Percentiles rank a stretch among this genome's conserved stretches.
Evolutionary conservation across 352 stramenopile genomes (phyloP).

Genomic region (Globisporangium irregulare): DNA sequence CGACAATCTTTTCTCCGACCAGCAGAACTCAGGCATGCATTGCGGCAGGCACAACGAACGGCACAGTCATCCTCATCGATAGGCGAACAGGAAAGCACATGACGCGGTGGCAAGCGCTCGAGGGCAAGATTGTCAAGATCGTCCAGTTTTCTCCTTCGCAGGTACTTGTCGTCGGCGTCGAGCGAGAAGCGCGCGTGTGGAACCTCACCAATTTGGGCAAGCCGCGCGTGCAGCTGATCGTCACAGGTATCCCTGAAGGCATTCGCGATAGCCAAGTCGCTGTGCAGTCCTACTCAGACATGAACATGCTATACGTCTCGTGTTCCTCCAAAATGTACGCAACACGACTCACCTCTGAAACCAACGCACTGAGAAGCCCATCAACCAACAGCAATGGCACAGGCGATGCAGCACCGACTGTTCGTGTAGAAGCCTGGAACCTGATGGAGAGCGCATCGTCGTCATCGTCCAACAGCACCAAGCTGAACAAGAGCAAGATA

Average conservation of each 20-base stretch:
- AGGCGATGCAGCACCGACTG: conserved; percentile 9
- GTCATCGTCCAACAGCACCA: conserved; percentile 16
- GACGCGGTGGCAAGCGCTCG: conserved; percentile 54
- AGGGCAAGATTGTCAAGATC: conserved; percentile 43
- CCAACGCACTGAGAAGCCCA: conserved; percentile 12
- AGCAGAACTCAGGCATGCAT: conserved; percentile 27
- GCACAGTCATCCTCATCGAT: conserved; percentile 49
- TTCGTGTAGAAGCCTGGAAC: conserved; percentile 49
- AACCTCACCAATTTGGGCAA: conserved; percentile 26
- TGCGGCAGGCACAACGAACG: conserved; percentile 36
- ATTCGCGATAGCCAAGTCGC: conserved; percentile 43
- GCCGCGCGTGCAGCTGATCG: conserved; percentile 39
- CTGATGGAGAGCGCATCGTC: conserved; percentile 32
- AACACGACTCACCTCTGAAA: conserved; percentile 35
- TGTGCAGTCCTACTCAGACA: conserved; percentile 46
- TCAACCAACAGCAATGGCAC: background rate
- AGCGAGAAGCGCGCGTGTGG: conserved; percentile 72
- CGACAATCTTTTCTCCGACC: conserved; percentile 30
- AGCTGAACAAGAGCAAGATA: conserved; percentile 47
- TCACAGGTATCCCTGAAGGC: conserved; percentile 55
- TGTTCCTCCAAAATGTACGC: conserved; percentile 38
- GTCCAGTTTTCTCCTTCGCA: conserved; percentile 53
- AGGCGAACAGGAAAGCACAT: conserved; percentile 48
- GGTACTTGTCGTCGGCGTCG: conserved; percentile 55
- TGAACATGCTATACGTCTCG: conserved; percentile 44